Evolutionary conservation across 805 yeast species (phyloP).

Genomic region (Ogataea angusta): DNA sequence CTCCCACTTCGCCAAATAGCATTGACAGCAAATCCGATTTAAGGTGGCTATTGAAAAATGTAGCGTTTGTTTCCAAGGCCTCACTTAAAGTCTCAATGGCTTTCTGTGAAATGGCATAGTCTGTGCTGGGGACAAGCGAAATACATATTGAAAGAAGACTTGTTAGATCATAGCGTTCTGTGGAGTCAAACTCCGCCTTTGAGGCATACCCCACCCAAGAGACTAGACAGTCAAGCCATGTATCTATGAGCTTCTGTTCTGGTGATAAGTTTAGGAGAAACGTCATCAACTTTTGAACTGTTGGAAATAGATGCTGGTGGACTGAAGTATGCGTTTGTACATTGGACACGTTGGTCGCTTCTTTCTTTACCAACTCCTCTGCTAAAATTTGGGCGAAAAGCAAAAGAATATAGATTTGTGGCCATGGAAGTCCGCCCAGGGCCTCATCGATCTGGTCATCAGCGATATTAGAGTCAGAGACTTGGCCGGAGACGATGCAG

Average conservation of each 20-base stretch:
- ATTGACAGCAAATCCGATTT: conserved; percentile 32
- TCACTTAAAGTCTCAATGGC: conserved; percentile 40
- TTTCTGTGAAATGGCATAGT: conserved; percentile 18
- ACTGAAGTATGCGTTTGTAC: conserved; percentile 38
- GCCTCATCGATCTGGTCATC: neutral
- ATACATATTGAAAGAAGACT: conserved; percentile 17
- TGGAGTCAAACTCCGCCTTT: conserved; percentile 34
- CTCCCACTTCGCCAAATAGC: conserved; percentile 47
- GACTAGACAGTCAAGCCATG: conserved; percentile 32
- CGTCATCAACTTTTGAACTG: conserved; percentile 28
- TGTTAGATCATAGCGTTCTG: conserved; percentile 27
- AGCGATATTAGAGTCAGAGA: conserved; percentile 2
- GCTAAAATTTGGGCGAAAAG: conserved; percentile 44
- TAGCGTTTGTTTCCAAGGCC: conserved; percentile 43
- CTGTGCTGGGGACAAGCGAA: conserved; percentile 15
- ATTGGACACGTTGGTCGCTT: conserved; percentile 25
- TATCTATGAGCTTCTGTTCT: conserved; percentile 7
- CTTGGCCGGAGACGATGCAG: conserved; percentile 12
- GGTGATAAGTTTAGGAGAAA: neutral
- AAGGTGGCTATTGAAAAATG: conserved; percentile 34
- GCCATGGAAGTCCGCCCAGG: conserved; percentile 4
- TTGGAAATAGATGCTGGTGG: conserved; percentile 34
- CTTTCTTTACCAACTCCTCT: conserved; percentile 48
- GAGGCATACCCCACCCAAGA: conserved; percentile 39
- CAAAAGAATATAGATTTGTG: conserved; percentile 19